phyloP scores from a whole-genome alignment of 805 yeast species.

The Geotrichum ghanense region DNA sequence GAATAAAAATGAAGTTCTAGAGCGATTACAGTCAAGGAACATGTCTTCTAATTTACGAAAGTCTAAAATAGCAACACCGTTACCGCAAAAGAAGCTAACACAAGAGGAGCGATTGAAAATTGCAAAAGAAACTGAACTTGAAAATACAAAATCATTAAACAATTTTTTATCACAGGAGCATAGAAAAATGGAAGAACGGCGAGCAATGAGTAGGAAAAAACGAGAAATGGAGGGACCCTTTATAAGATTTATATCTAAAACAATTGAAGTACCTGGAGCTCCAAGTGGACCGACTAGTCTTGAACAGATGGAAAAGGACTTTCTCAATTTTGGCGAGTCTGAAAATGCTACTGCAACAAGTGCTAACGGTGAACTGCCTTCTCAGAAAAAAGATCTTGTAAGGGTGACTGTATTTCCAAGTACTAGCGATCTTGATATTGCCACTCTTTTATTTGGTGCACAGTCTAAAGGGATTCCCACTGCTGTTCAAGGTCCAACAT shows the following conservation, averaged over 20 bases:
- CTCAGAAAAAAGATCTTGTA: background rate
- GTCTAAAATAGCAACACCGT: conserved; percentile 24
- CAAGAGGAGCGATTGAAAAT: conserved; percentile 68
- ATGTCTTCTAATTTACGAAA: conserved; percentile 51
- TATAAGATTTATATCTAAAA: conserved; percentile 32
- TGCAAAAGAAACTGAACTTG: conserved; percentile 76
- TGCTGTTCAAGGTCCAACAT: background rate
- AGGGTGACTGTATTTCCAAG: background rate
- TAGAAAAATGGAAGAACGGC: conserved; percentile 63
- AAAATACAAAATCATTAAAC: conserved; percentile 61
- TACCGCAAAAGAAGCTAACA: conserved; percentile 32
- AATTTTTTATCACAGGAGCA: conserved; percentile 77
- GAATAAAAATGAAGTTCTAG: conserved; percentile 65
- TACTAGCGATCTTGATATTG: background rate
- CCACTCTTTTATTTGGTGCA: conserved; percentile 12
- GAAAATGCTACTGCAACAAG: conserved; percentile 1
- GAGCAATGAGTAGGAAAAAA: conserved; percentile 30
- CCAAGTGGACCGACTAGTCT: background rate
- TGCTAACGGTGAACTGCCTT: conserved; percentile 5
- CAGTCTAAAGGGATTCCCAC: conserved; percentile 35
- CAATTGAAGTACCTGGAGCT: background rate
- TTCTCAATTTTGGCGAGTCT: conserved; percentile 3
- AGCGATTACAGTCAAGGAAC: conserved; percentile 38
- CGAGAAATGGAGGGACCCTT: conserved; percentile 51
- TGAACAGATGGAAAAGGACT: background rate